Base-by-base conservation (phyloP, 768 basidiomycete species). In the Lentinula boryana region DNA sequence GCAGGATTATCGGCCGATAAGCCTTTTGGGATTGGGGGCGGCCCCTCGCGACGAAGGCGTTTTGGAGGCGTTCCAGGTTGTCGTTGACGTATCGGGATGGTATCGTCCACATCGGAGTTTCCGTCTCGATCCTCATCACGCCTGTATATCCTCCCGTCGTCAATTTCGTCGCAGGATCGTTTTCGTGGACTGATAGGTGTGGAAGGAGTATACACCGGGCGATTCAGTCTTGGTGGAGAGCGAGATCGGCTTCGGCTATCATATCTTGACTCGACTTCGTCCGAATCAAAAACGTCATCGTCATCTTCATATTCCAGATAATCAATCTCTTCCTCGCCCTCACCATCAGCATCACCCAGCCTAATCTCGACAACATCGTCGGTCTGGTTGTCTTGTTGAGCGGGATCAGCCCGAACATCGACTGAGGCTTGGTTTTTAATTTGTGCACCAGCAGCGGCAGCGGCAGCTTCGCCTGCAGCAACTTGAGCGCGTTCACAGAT, bases 401-500 rank as follows among this genome's bases (percentile, higher is more conserved):
- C 46, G 38, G n/a, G 21, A 49, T 32, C 27, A 5, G 16, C 49
- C 5, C 23, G 46, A 18, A 9, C 33, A 12, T 32, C 27, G 13
- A 31, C 15, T 13, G 43, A 46, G 35, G 15, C 13, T 48, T 58
- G 56, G 15, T 13, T 27, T 41, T 10, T 32, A 9, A 31, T 33
- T 18, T 10, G 8, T 9, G 43, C 48, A 33, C 33, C 58, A 16
- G 33, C 36, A 35, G 67, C 62, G 40, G 65, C 68, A 4, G 73
- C 70, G 33, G 69, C 69, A 55, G 73, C 74, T 3, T 78, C 75
- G 61, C 82, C 84, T 5, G 80, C 82, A 52, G 74, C 74, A 27
- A 78, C 70, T 68, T 83, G 80, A 7, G 89, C 84, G 27, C 89
- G 83, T 63, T 88, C 84, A 69, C 89, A 91, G 43, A 90, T 84